Base-by-base conservation (phyloP, 2,329 filamentous ascomycete genomes). In the Aspergillus carbonarius region DNA sequence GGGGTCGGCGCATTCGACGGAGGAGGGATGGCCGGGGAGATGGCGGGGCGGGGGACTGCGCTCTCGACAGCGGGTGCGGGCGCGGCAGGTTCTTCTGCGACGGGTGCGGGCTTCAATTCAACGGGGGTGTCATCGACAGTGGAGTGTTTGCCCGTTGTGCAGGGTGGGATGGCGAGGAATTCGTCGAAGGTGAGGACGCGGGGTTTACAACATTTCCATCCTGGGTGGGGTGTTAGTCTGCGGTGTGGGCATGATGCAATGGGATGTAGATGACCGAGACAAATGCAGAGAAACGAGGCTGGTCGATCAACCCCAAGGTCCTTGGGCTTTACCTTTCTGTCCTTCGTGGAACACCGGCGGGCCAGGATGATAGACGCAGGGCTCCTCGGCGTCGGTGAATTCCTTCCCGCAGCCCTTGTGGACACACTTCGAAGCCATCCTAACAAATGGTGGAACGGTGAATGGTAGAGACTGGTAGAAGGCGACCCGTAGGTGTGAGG, bases 181-280 rank as follows among this genome's bases (percentile, higher is more conserved):
- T 99, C 95, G 78, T 99, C 95, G 74, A 99, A 99, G 60, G 92
- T 97, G 69, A 99, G 83, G 69, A 98, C 92, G 71, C 95, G 90
- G 58, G 93, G 89, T 79, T 97, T 98, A 85, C 95, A 99, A 82
- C 95, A 99, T 81, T 96, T 96, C 93, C 95, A 98, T 72, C 95
- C 93, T 97, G 70, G 46, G 30, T 13, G 39, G 13, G 42, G 10
- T 9, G 18, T 58, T 59, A 57, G 55, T 53, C 44, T 42, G 52
- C 18, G 15, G 10, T 23, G 27, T 32, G 30, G 35, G 30, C 32
- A 17, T 15, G 39, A 51, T 58, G 47, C 49, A 32, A 5, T 34
- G 8, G 13, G 13, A 15, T 18, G 35, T 40, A n/a, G 15, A 51
- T 25, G 10, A 27, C 18, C 34, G 20, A 44, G 15, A 25, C 5